A percentile compares a stretch with the other conserved stretches of the same genome.
These are phyloP conservation scores for Pseudozyma thailandica DNA, from an alignment of 1,284 basidiomycete genomes.

Conservation along the genomic window DNA sequence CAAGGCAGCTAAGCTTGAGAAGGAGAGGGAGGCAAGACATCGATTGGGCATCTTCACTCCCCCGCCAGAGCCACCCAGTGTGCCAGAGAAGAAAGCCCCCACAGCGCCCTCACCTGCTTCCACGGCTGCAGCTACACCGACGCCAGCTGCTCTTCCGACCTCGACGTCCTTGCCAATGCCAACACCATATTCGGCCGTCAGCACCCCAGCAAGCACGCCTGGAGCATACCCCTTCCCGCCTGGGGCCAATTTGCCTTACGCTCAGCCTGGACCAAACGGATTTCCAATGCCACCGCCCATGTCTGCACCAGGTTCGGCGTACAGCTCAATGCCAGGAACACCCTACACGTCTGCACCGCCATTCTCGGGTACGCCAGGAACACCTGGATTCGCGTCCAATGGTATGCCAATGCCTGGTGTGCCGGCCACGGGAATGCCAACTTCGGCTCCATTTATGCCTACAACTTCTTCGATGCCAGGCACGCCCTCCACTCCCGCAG, in stretches of 20 bases:
- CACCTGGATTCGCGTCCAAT: not conserved
- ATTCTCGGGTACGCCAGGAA: conserved; percentile 10
- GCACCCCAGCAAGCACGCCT: conserved; percentile 26
- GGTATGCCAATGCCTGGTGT: conserved; percentile 19
- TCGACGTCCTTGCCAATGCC: conserved; percentile 12
- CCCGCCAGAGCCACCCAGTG: conserved; percentile 13
- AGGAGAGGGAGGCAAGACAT: conserved; percentile 38
- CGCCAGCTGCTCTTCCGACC: conserved; percentile 1
- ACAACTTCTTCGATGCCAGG: conserved; percentile 12
- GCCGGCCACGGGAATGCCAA: conserved; percentile 6
- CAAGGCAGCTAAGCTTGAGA: conserved; percentile 43
- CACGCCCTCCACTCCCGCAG: conserved; percentile 27
- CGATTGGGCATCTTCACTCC: conserved; percentile 42
- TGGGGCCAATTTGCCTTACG: conserved; percentile 11
- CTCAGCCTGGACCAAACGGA: conserved; percentile 18
- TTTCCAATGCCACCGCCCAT: conserved; percentile 20
- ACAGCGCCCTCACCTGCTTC: conserved; percentile 8
- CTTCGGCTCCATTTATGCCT: conserved; percentile 14
- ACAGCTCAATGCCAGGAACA: conserved; percentile 22
- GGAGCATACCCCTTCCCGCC: conserved; percentile 30
- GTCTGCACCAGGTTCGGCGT: conserved; percentile 4
- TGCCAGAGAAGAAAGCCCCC: not conserved
- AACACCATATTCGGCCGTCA: conserved; percentile 14
- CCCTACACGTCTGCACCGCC: conserved; percentile 13
- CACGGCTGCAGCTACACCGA: not conserved